Evolutionary conservation across 2,329 filamentous ascomycete species (phyloP).

Genomic region (Drechslera avenae): DNA sequence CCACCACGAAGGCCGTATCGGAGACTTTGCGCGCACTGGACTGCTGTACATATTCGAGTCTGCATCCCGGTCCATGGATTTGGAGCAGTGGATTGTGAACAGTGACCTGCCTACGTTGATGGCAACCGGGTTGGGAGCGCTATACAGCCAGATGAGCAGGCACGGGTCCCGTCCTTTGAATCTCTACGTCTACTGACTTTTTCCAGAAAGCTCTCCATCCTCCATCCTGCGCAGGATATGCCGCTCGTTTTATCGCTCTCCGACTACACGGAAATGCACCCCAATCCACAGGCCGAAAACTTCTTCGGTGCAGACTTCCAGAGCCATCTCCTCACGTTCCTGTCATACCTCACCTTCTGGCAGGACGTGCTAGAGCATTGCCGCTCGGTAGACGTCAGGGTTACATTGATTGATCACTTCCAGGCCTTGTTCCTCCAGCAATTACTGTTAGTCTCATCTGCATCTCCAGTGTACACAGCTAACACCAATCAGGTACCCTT

Average conservation of each 20-base stretch:
- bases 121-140: constrained; percentile 89
- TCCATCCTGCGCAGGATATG: constrained; percentile 73
- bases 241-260: constrained; percentile 87
- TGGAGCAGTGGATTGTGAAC: constrained; percentile 97
- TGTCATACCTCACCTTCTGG: constrained; percentile 96
- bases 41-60: constrained; percentile 95
- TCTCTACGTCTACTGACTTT: constrained; percentile 13
- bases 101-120: constrained; percentile 96
- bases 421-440: constrained; percentile 96
- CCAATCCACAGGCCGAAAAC: constrained; percentile 69
- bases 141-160: constrained; percentile 71
- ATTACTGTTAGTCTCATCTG: constrained; percentile 67
- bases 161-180: constrained; percentile 31
- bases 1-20: constrained; percentile 90
- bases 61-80: constrained; percentile 76
- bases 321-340: constrained; percentile 87
- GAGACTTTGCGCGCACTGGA: constrained; percentile 94
- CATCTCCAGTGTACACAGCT: constrained; percentile 11
- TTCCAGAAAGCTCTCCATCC: constrained; percentile 75
- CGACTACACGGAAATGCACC: constrained; percentile 78
- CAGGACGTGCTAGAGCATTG: constrained; percentile 98
- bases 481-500: constrained; percentile 73
- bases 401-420: constrained; percentile 93
- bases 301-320: constrained; percentile 77
- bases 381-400: constrained; percentile 86